Conservation (phyloP, 2,329 filamentous ascomycete genomes). For the Bipolaris bicolor region DNA sequence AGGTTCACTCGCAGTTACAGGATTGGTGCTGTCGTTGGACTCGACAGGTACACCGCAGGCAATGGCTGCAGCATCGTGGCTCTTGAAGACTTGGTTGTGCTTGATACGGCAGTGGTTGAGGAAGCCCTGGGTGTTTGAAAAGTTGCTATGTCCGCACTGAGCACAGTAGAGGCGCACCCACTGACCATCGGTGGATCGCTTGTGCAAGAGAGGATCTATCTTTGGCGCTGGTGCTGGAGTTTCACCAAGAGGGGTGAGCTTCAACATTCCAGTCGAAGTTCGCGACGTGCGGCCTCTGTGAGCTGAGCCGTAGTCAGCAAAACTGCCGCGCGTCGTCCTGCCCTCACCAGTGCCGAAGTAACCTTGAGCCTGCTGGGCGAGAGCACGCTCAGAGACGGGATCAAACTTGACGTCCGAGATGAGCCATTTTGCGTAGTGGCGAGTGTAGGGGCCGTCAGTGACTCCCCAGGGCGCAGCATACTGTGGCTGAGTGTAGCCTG, state of each 20-base stretch:
- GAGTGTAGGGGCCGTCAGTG: slow-evolving; percentile 87
- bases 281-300: slow-evolving; percentile 64
- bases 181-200: slow-evolving; percentile 79
- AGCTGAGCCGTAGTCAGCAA: slow-evolving; percentile 59
- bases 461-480: slow-evolving; percentile 91
- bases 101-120: slow-evolving; percentile 99
- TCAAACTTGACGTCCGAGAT: slow-evolving; percentile 89
- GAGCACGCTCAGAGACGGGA: slow-evolving; percentile 48
- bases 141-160: slow-evolving; percentile 87
- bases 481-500: slow-evolving; percentile 70
- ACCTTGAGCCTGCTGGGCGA: slow-evolving; percentile 45
- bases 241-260: slow-evolving; percentile 51
- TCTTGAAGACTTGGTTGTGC: slow-evolving; percentile 91
- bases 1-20: slow-evolving; percentile 43
- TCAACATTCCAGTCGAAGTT: slow-evolving; percentile 60
- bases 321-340: slow-evolving; percentile 79
- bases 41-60: slow-evolving; percentile 86
- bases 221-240: slow-evolving; percentile 62
- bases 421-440: slow-evolving; percentile 95
- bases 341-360: slow-evolving; percentile 62
- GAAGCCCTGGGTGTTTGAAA: slow-evolving; percentile 97
- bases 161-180: slow-evolving; percentile 88
- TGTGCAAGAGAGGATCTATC: slow-evolving; percentile 80
- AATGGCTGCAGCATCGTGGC: slow-evolving; percentile 90
- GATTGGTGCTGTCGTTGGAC: slow-evolving; percentile 60